Base-by-base conservation (phyloP, 768 basidiomycete species). In the Asterophora parasitica region DNA sequence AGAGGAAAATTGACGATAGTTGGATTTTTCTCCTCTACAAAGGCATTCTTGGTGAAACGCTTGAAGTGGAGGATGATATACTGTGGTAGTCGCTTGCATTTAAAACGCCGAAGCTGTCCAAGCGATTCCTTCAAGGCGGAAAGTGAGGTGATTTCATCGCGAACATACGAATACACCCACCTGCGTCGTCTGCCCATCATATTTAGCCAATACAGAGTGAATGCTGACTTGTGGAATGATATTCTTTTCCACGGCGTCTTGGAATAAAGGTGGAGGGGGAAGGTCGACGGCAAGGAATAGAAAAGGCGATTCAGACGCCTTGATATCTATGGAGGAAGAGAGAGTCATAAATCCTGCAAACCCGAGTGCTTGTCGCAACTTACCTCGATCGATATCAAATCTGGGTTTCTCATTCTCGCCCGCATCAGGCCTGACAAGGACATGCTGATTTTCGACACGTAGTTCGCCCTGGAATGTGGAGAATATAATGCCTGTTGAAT, bases 1-100 rank as follows among this genome's bases (percentile, higher is more conserved):
- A 97, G 73, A 2, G 95, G 95, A 61, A 96, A 99, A 62, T 95
- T 99, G 56, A 99, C 89, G 51, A 99, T 94, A 1, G 96, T 99
- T 7, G 95, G 95, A 60, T 99, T 99, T 68, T 96, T 96, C 66
- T 99, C 96, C 65, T 97, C 95, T 5, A 97, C 93, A 58, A 98
- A 97, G 44, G 76, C 76, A 64, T 98, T 99, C 65, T 90, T 96
- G 17, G 91, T 93, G 69, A 98, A 99, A 32, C 96, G 82, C 65
- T 94, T 98, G 76, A 87, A 94, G 64, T 95, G 90, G 15, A 97
- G 72, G 58, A 98, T 88, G 59, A 99, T 83, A 62, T 96, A 97
- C 42, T 77, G 89, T 32, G 96, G 96, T 51, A 99, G 72, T 31
- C 77, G 75, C 58, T 89, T 88, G 58, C 94, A 85, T 65, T 97